Conservation (phyloP, 2,329 filamentous ascomycete species). For the Colletotrichum horii region DNA sequence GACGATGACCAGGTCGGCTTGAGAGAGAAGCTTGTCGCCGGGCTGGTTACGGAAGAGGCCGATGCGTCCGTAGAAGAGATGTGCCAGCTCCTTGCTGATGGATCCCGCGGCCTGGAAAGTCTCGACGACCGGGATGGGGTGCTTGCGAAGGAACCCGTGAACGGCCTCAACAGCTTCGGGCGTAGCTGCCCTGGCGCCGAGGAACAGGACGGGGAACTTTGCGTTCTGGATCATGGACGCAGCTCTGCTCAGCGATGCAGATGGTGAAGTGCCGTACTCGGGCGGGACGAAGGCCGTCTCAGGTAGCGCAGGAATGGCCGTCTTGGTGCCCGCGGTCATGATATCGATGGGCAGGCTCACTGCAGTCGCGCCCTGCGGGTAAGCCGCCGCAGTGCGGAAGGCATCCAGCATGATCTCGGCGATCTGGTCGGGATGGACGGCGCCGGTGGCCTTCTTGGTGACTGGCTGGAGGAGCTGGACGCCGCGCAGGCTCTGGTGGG, state of each 20-base stretch:
- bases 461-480: constrained; percentile 48
- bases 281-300: constrained; percentile 43
- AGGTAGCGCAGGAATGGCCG: constrained; percentile 39
- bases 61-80: constrained; percentile 51
- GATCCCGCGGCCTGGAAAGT: constrained; percentile 55
- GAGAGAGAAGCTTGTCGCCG: constrained; percentile 47
- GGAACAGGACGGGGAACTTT: constrained; percentile 47
- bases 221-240: constrained; percentile 36
- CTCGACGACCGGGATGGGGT: constrained; percentile 51
- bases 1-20: constrained; percentile 33
- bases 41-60: constrained; percentile 55
- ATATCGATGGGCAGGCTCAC: constrained; percentile 51
- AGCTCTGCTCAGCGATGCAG: constrained; percentile 34
- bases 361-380: constrained; percentile 47
- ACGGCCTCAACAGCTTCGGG: constrained; percentile 44
- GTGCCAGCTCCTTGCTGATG: constrained; percentile 44
- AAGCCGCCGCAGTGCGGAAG: constrained; percentile 44
- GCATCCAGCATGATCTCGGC: constrained; percentile 51
- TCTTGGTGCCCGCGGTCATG: constrained; percentile 40
- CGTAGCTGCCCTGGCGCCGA: constrained; percentile 47
- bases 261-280: constrained; percentile 42
- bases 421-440: constrained; percentile 52
- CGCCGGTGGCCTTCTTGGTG: constrained; percentile 44
- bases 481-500: constrained; percentile 50
- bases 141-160: constrained; percentile 42